Evolutionary conservation across 495 filamentous ascomycete genomes (phyloP).

Genomic region (Rostrohypoxylon terebratum): DNA sequence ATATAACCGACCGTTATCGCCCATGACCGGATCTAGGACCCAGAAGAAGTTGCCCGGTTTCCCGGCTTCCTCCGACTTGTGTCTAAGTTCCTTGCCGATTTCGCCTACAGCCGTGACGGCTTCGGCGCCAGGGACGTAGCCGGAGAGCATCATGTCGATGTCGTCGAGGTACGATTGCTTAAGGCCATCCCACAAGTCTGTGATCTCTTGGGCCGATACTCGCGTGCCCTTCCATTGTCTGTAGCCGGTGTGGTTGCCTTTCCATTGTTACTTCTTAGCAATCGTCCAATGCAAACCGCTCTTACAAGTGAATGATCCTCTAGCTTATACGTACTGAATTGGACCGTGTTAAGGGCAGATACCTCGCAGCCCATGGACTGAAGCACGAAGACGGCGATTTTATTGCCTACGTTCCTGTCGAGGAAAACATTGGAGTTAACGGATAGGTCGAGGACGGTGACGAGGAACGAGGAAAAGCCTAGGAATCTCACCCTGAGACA

Average conservation of each 20-base stretch:
- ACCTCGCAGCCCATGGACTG: conserved; percentile 94
- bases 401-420: conserved; percentile 92
- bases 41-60: conserved; percentile 87
- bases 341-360: conserved; percentile 90
- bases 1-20: conserved; percentile 91
- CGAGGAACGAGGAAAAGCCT: conserved; percentile 30
- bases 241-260: conserved; percentile 95
- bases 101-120: conserved; percentile 84
- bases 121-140: conserved; percentile 88
- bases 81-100: conserved; percentile 83
- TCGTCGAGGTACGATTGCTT: conserved; percentile 82
- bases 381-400: conserved; percentile 92
- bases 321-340: conserved; percentile 75
- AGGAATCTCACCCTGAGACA: conserved; percentile 76
- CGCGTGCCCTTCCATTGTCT: conserved; percentile 84
- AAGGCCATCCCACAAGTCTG: conserved; percentile 85
- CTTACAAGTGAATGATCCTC: neutral
- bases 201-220: conserved; percentile 83
- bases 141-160: conserved; percentile 92
- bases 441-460: conserved; percentile 19
- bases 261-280: conserved; percentile 21
- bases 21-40: conserved; percentile 99
- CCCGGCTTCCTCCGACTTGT: conserved; percentile 64
- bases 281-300: neutral
- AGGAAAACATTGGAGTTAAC: conserved; percentile 32